phyloP scores from a whole-genome alignment of 176 grass and related monocot genomes.

The Elymus sibiricus region DNA sequence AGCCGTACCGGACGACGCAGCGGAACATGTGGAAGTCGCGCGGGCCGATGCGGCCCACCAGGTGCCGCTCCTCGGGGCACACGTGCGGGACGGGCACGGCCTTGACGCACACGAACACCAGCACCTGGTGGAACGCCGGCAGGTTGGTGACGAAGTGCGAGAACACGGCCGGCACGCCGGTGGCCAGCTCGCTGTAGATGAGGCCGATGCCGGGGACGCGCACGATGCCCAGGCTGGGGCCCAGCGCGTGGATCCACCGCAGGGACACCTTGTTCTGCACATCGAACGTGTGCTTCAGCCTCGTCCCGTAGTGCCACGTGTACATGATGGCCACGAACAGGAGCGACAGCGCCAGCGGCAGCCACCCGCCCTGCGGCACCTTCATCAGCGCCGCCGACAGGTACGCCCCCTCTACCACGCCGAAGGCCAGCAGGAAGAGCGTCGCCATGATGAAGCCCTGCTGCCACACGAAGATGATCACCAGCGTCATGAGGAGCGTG shows the following conservation, averaged over 20 bases:
- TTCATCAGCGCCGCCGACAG: conserved; percentile 58
- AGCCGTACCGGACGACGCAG: conserved; percentile 65
- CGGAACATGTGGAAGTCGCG: conserved; percentile 58
- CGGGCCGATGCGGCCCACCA: conserved; percentile 63
- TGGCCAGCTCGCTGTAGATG: conserved; percentile 59
- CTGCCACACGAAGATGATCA: conserved; percentile 69
- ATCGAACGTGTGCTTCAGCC: conserved; percentile 44
- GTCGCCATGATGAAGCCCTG: conserved; percentile 20
- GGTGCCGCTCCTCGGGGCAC: conserved; percentile 42
- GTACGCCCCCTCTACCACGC: conserved; percentile 42
- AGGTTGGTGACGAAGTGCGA: conserved; percentile 81
- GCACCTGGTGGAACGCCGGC: conserved; percentile 67
- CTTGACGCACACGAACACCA: conserved; percentile 73
- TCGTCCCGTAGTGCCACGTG: conserved; percentile 71
- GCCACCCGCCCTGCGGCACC: conserved; percentile 66
- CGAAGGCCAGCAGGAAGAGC: conserved; percentile 50
- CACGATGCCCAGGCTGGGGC: conserved; percentile 68
- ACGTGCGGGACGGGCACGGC: conserved; percentile 50
- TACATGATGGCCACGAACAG: conserved; percentile 63
- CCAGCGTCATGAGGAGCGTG: conserved; percentile 57
- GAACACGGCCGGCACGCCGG: conserved; percentile 61
- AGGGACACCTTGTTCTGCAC: conserved; percentile 74
- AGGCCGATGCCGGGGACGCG: conserved; percentile 70
- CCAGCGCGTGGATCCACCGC: conserved; percentile 59
- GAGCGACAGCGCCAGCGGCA: conserved; percentile 49